Base-by-base conservation (phyloP, 2,329 filamentous ascomycete species). In the Trichoderma arundinaceum region DNA sequence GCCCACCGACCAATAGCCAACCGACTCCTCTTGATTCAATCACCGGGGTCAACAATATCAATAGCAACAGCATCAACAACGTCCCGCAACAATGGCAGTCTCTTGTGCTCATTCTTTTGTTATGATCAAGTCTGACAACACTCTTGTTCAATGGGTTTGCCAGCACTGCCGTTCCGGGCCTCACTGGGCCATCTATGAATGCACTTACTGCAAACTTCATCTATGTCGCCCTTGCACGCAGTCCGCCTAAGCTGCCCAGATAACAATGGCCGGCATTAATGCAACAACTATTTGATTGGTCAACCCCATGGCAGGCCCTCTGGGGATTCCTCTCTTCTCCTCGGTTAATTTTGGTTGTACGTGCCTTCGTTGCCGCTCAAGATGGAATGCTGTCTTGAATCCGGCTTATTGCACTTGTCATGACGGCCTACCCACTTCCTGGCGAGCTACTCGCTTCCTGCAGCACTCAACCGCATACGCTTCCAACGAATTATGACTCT, bases 131-230 rank as follows among this genome's bases (percentile, higher is more conserved):
- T 88, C 86, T 35, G 86, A 90, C 72, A 88, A 80, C 73, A 88
- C 83, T 10, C 75, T 90, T 62, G 82, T 91, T 64, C 84, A 88
- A 74, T 91, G 88, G 87, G 81, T 82, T 58, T 91, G 88, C 79
- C 82, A 84, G 66, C 77, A 88, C 72, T 90, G 88, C 74, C 83
- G 86, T 67, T 85, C 84, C 2, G 88, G 87, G 1, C 87, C 87
- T 59, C 84, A 88, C 76, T 90, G 87, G 86, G 84, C 84, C 77
- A 90, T 91, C 72, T 90, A 85, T 69, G 86, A 90, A 75, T 91
- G 88, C 78, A 81, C 83, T 68, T 89, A 88, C 74, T 91, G 88
- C 83, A 87, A 88, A 75, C 77, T 89, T 58, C 87, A 90, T 77
- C 82, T 85, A 35, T 90, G 88, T 75, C 81, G 86, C 60, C 77